Base-by-base conservation (phyloP, 176 grass and related monocot species). In the Carex parvula region DNA sequence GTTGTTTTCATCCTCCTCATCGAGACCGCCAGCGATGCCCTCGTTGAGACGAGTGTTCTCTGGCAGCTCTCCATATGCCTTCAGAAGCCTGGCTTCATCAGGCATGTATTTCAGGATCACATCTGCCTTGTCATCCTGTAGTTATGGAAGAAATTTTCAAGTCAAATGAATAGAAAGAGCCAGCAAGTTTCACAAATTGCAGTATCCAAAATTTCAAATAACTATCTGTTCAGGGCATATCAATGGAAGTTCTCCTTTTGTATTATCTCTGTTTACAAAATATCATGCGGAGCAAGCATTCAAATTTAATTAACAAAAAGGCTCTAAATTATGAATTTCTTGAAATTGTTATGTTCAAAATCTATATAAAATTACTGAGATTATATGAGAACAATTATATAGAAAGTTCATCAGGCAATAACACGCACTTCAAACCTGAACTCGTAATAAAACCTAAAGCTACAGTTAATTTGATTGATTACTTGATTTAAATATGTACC, bases 51-150 rank as follows among this genome's bases (percentile, higher is more conserved):
- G 78, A 70, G 88, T 84, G 82, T 4, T 89, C 81, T 92, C 88
- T 53, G 88, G 90, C 52, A 92, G 75, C 82, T 92, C 88, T 13
- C 88, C 87, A 33, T 92, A 92, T 30, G 88, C 90, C 82, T 92
- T 89, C 82, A 92, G 77, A 20, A 92, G 85, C 13, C 85, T 17
- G 5, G 90, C 78, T 81, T 92, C 88, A 41, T 91, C 85, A 46
- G 85, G 82, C 88, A 90, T 90, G 88, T 90, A 90, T 56, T 87
- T 90, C 74, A 90, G 81, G 62, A 90, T 90, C 81, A 87, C 88
- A 78, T 90, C 88, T 41, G 88, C 85, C 73, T 87, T 87, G 81
- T 90, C 88, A 81, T 90, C 88, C 85, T 83, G 58, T 41, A 48
- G 2, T 57, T 78, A 56, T 18, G 17, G 10, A 56, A 57, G 13